A percentile compares a stretch with the other conserved stretches of the same genome.
Evolutionary conservation across 2,329 filamentous ascomycete species (phyloP).

Genomic region (Xylaria sp.): DNA sequence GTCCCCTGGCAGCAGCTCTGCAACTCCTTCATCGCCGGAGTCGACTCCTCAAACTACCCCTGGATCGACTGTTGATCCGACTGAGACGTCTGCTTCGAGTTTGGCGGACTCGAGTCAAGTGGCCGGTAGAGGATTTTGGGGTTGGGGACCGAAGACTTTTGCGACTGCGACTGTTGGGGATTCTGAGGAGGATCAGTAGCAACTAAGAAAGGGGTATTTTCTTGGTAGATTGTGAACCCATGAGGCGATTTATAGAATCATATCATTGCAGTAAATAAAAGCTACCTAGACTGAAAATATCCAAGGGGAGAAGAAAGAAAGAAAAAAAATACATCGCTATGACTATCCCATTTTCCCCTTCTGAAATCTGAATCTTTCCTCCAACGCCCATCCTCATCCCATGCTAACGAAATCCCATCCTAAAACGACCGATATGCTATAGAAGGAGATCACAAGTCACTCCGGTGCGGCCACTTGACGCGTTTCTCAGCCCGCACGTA

Average conservation of each 20-base stretch:
- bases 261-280: too few relatives aligned
- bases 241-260: not conserved
- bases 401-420: too few relatives aligned
- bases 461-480: conserved; percentile 41
- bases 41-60: not conserved
- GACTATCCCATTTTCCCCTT: not conserved
- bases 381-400: not conserved
- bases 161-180: not conserved
- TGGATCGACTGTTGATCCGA: not conserved
- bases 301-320: not conserved
- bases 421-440: too few relatives aligned
- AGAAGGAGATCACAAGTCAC: conserved; percentile 7
- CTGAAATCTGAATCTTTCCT: not conserved
- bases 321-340: not conserved
- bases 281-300: too few relatives aligned
- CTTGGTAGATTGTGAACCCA: too few relatives aligned
- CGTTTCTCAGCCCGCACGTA: conserved; percentile 47
- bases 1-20: not conserved
- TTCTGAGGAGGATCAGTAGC: not conserved
- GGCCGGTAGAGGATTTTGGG: not conserved
- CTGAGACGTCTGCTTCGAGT: not conserved
- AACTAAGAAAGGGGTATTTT: too few relatives aligned
- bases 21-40: not conserved
- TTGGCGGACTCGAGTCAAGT: not conserved
- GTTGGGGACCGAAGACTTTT: not conserved